Evolutionary conservation across 805 yeast genomes (phyloP), one percentile per base, ranked within the genome.

Genomic region (Zygoascus ofunaensis): DNA sequence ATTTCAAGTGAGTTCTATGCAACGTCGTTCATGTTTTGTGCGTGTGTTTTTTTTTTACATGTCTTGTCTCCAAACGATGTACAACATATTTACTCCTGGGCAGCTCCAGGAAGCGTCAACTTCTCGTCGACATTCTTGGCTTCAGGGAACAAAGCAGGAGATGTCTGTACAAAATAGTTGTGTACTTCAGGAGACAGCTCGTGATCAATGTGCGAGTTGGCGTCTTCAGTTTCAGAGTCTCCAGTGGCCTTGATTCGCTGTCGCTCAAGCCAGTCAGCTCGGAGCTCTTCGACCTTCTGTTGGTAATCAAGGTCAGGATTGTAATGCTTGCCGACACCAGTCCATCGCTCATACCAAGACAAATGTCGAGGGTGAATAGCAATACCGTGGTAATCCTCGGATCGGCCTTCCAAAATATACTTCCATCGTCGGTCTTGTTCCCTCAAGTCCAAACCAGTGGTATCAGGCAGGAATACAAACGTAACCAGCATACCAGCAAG

Each of bases 381-480:
- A 36, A 63, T 53, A 44, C 68, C 68, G 49, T 63, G 67, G 60
- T 63, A 63, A 48, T 63, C 68, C 43, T 55, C 39, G 12, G 32
- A 55, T n/a, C 65, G 61, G 30, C 67, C 67, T 47, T 55, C 60
- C 26, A 50, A 46, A 37, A 62, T 60, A 50, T 40, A 60, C 37
- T 51, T 49, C 65, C 65, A 63, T 43, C 66, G 54, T 37, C 68
- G 59, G 46, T 63, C 68, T 49, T 61, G 67, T 49, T 62, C 66
- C 34, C 51, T 55, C 34, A 63, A 53, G 41, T 63, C 68, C 5
- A 63, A 55, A 39, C 66, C 67, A 35, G 68, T 63, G 40, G 57
- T 58, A 43, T 63, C 68, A 10, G 68, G 68, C 53, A 63, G 17
- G 55, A 58, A 63, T 41, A 60, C 14, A 23, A 56, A 34, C 39